A percentile compares a stretch with the other conserved stretches of the same genome.
Conservation (phyloP, 495 filamentous ascomycete species). For the Penicillium salamii region DNA sequence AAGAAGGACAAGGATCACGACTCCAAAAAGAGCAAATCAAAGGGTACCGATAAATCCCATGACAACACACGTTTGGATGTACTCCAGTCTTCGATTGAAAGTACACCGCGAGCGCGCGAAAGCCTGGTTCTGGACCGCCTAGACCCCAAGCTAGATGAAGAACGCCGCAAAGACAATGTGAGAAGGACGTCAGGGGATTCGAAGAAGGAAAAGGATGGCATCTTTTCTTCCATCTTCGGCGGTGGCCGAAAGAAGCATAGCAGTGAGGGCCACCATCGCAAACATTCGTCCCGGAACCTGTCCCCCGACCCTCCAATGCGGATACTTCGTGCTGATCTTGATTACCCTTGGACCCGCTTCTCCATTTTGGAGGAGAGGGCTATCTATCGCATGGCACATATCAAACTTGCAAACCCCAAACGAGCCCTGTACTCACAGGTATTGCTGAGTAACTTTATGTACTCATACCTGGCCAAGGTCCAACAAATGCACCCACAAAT, state of each 20-base stretch:
- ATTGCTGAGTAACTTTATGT: conserved; percentile 99
- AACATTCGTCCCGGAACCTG: conserved; percentile 68
- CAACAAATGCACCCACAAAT: conserved; percentile 97
- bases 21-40: conserved; percentile 59
- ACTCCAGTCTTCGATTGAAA: conserved; percentile 76
- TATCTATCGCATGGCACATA: conserved; percentile 97
- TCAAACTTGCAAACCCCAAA: conserved; percentile 96
- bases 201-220: conserved; percentile 86
- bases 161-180: conserved; percentile 75
- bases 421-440: conserved; percentile 93
- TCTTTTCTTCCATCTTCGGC: conserved; percentile 89
- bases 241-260: conserved; percentile 76
- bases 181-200: conserved; percentile 68
- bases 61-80: conserved; percentile 80
- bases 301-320: conserved; percentile 77
- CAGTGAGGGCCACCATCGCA: conserved; percentile 62
- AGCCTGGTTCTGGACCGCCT: conserved; percentile 79
- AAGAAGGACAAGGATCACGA: conserved; percentile 60
- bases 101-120: conserved; percentile 66
- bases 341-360: conserved; percentile 95
- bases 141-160: conserved; percentile 73
- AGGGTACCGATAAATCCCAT: conserved; percentile 53
- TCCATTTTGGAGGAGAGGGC: conserved; percentile 93
- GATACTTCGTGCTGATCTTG: conserved; percentile 75
- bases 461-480: conserved; percentile 97